Evolutionary conservation across 768 basidiomycete species (phyloP), one percentile per base, ranked within the genome.

Genomic region (Leccinum incarnatum): DNA sequence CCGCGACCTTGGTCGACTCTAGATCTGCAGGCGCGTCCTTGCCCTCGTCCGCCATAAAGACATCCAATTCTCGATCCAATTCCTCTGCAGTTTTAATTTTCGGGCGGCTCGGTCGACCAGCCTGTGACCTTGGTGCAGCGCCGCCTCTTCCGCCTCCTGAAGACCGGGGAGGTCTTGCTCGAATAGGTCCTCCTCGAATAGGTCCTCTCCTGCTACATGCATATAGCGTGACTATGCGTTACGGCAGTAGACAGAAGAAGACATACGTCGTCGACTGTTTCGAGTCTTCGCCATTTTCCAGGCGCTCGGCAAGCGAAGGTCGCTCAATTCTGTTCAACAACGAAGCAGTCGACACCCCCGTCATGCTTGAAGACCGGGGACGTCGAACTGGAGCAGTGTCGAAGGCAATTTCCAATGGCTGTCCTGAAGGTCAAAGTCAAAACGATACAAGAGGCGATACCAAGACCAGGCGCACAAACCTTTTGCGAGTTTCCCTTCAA

Each of bases 401-500:
- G 72, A 79, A 90, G 17, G 76, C 75, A 65, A 93, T 86, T 56
- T 82, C 74, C 84, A 93, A 91, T 1, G 89, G 86, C 74, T 93
- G 89, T 32, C 87, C 91, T 93, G 60, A n/a, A 47, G 19, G n/a
- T 3, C 12, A 27, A 19, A 7, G 45, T 62, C 55, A 66, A 56
- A 42, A 32, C 34, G 34, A 6, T 46, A 10, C 29, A 42, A 19
- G 32, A 51, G 6, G 23, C 29, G 0, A 34, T 11, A 25, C 42
- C 7, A 3, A 59, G 19, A 29, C 10, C 8, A 27, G 10, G 19
- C 21, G 14, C 11, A 64, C 48, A 36, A 57, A 95, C 95, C 92
- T 78, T 93, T 96, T 34, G 93, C 92, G 61, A 93, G 80, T 65
- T 91, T 88, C 48, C 93, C 93, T 69, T 94, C 83, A 59, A 89